Evolutionary conservation across 129 eudicot species (phyloP).

Genomic region (Flaveria brownii): DNA sequence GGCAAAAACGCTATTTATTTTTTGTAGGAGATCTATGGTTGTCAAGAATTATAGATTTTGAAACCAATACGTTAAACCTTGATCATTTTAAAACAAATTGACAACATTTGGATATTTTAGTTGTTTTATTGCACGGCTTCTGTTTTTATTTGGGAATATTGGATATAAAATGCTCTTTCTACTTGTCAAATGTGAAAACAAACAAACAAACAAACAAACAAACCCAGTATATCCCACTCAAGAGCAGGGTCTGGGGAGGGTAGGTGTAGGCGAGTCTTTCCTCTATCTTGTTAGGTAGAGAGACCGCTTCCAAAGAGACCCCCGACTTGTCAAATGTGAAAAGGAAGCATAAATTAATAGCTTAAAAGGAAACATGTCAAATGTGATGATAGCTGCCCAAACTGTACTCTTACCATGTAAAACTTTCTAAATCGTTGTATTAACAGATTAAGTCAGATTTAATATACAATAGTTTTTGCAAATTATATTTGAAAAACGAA

Average conservation of each 20-base stretch:
- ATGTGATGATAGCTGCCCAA: neutral
- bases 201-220: no score
- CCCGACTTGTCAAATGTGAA: neutral
- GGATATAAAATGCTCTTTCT: neutral
- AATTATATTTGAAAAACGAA: neutral
- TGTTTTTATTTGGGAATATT: constrained; percentile 12
- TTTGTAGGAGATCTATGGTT: neutral
- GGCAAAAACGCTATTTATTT: neutral
- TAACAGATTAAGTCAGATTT: neutral
- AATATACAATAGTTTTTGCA: neutral
- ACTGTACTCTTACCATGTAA: neutral
- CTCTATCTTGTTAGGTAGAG: no score
- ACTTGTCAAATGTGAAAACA: neutral
- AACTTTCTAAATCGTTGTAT: neutral
- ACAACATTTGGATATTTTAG: neutral
- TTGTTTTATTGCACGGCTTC: neutral
- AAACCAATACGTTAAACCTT: neutral
- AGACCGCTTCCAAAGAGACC: no score
- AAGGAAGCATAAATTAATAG: neutral
- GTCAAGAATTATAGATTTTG: neutral
- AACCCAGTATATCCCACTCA: no score
- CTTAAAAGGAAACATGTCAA: neutral
- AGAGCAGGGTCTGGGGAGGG: no score
- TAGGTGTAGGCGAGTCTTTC: no score
- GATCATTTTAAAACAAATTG: neutral